These are phyloP conservation scores for Vaccinium macrocarpon DNA, from an alignment of 148 eudicot genomes.

Conservation along the genomic window DNA sequence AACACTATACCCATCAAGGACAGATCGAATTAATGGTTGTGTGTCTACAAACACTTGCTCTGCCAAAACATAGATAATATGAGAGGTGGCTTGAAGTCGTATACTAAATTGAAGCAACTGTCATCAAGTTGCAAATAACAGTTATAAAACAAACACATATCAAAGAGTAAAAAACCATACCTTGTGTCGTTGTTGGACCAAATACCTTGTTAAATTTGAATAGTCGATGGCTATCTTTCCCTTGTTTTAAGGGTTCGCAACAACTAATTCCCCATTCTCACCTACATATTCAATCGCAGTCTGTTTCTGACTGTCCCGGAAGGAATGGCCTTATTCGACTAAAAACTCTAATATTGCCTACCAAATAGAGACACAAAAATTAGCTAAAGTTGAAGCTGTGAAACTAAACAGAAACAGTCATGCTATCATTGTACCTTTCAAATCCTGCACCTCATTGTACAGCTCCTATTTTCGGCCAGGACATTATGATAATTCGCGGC, in stretches of 20 bases:
- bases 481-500: conserved; percentile 83
- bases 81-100: conserved; percentile 12
- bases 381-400: conserved; percentile 6
- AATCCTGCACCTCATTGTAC: conserved; percentile 94
- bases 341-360: conserved; percentile 92
- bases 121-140: not conserved
- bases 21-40: conserved; percentile 81
- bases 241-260: conserved; percentile 72
- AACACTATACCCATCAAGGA: conserved; percentile 85
- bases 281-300: conserved; percentile 85
- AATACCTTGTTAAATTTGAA: conserved; percentile 88
- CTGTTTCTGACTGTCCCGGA: conserved; percentile 58
- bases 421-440: conserved; percentile 61
- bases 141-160: not conserved
- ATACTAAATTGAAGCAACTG: conserved; percentile 7
- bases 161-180: conserved; percentile 29
- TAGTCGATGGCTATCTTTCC: conserved; percentile 64
- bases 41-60: conserved; percentile 89
- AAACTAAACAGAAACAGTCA: conserved; percentile 1
- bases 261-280: conserved; percentile 80
- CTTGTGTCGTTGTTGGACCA: conserved; percentile 79
- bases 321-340: conserved; percentile 92
- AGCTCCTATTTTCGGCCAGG: conserved; percentile 75
- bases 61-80: conserved; percentile 24
- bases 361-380: conserved; percentile 11